Evolutionary conservation across 1,284 basidiomycete species (phyloP).

Genomic region (Ceratobasidium theobromae): DNA sequence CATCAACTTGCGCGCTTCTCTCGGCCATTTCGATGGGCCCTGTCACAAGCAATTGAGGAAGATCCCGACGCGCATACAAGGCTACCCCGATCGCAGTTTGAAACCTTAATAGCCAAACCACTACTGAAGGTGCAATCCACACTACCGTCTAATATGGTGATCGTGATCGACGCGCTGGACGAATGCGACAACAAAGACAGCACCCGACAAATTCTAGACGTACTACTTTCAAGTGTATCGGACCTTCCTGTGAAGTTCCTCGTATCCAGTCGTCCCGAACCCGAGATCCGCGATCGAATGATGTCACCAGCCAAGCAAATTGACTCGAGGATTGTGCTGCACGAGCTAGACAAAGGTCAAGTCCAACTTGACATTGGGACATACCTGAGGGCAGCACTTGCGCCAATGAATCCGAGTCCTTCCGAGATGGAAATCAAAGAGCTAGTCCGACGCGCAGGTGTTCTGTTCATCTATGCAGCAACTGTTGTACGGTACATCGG

Average conservation of each 20-base stretch:
- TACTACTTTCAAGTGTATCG: no score
- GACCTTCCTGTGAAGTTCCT: background rate
- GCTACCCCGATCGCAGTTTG: background rate
- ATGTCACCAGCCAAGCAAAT: no score
- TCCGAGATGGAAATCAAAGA: background rate
- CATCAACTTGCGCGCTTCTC: no score
- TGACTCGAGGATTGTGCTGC: no score
- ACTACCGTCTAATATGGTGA: background rate
- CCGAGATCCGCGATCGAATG: background rate
- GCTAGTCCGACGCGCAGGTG: background rate
- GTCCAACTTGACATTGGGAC: no score
- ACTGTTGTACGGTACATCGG: background rate
- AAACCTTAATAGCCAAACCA: no score
- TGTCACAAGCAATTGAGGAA: background rate
- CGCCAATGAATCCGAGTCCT: no score
- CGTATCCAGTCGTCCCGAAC: background rate
- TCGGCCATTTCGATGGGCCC: no score
- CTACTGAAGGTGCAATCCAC: background rate
- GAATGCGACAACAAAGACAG: background rate
- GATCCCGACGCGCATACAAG: background rate
- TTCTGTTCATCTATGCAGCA: slow-evolving; percentile 1
- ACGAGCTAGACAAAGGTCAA: no score
- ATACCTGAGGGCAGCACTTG: no score
- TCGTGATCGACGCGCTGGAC: slow-evolving; percentile 2
- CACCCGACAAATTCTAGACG: background rate